phyloP scores from a whole-genome alignment of 192 early-diverging fungal genomes.

The Coemansia sp. region DNA sequence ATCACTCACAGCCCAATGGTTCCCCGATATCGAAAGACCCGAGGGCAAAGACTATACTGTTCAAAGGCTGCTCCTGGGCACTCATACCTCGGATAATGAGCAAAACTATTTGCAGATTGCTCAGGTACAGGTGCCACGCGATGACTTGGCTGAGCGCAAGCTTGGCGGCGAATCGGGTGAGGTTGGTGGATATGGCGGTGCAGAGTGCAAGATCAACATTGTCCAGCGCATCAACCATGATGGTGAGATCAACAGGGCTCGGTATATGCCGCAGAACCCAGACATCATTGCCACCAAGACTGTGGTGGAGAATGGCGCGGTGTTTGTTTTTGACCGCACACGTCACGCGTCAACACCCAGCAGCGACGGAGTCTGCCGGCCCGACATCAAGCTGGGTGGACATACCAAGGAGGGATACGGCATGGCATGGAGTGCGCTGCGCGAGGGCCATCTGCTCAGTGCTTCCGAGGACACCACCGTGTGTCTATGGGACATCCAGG shows the following conservation, averaged over 20 bases:
- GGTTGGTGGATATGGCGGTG: conserved; percentile 75
- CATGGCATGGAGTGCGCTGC: conserved; percentile 83
- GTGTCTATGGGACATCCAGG: conserved; percentile 90
- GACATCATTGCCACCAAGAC: conserved; percentile 96
- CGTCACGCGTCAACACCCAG: conserved; percentile 76
- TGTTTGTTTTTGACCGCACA: conserved; percentile 96
- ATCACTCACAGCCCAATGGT: conserved; percentile 95
- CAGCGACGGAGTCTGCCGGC: conserved; percentile 74
- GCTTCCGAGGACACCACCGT: conserved; percentile 90
- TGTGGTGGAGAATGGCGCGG: conserved; percentile 72
- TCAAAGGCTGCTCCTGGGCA: conserved; percentile 89
- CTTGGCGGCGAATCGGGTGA: conserved; percentile 75
- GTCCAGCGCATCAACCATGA: conserved; percentile 94
- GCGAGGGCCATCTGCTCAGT: conserved; percentile 80
- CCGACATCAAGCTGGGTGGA: conserved; percentile 82
- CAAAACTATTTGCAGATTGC: conserved; percentile 97
- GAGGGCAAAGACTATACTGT: conserved; percentile 88
- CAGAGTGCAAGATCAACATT: conserved; percentile 81
- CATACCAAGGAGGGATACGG: conserved; percentile 95
- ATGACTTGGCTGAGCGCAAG: conserved; percentile 61
- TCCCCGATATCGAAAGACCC: conserved; percentile 89
- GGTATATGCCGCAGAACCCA: conserved; percentile 95
- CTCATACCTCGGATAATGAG: conserved; percentile 94
- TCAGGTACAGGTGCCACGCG: conserved; percentile 79
- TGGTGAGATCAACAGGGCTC: conserved; percentile 96